Percentiles rank a stretch among this genome's conserved stretches.
These are phyloP conservation scores for Teunomyces barrocoloradensis DNA, from an alignment of 805 yeast species.

Conservation along the genomic window DNA sequence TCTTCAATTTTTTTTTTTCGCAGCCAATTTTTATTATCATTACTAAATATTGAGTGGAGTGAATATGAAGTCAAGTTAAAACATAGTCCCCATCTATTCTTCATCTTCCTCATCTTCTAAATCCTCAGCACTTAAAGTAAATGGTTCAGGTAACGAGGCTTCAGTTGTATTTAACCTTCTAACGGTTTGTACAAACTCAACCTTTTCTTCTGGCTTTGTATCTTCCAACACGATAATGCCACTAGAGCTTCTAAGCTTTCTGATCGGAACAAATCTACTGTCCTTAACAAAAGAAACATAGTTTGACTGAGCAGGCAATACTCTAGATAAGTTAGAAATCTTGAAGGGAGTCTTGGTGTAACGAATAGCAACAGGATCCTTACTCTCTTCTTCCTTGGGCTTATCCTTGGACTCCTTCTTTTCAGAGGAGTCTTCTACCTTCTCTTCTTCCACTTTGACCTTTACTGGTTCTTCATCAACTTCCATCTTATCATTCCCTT, in stretches of 20 bases:
- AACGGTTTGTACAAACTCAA: constrained; percentile 73
- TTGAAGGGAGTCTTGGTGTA: constrained; percentile 65
- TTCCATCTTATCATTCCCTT: constrained; percentile 44
- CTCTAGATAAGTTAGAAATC: constrained; percentile 79
- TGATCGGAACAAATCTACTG: constrained; percentile 72
- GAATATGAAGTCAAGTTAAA: background rate
- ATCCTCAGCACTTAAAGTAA: constrained; percentile 57
- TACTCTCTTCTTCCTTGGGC: constrained; percentile 28
- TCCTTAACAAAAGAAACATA: constrained; percentile 75
- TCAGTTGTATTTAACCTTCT: constrained; percentile 73
- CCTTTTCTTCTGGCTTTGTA: constrained; percentile 55
- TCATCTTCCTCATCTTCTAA: constrained; percentile 35
- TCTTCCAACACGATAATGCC: constrained; percentile 76
- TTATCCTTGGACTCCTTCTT: constrained; percentile 11
- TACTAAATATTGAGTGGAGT: background rate
- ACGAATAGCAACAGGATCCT: constrained; percentile 42
- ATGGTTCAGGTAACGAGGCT: constrained; percentile 74
- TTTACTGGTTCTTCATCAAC: constrained; percentile 28
- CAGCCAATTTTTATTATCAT: background rate
- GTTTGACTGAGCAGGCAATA: constrained; percentile 83
- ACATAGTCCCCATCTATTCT: background rate
- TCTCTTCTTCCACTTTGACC: constrained; percentile 11
- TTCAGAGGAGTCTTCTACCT: constrained; percentile 16
- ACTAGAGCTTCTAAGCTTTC: constrained; percentile 64
- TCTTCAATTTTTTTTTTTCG: background rate